These are phyloP conservation scores for Periconia digitata DNA, from an alignment of 2,329 filamentous ascomycete species.

Conservation along the genomic window DNA sequence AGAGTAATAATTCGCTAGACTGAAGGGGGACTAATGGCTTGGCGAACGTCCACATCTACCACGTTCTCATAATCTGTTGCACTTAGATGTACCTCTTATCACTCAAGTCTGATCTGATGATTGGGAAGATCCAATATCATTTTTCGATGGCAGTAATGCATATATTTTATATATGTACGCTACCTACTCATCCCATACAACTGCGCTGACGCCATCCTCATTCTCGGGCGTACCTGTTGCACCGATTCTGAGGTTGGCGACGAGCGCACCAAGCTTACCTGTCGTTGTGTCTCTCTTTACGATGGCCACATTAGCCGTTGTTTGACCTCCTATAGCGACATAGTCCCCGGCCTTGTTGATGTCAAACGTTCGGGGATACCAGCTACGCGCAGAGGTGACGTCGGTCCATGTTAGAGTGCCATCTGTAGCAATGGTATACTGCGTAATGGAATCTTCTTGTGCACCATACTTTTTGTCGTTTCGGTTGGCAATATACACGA, in stretches of 20 bases:
- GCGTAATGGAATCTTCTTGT: constrained; percentile 37
- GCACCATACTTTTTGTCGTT: constrained; percentile 40
- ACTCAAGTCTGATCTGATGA: too few species aligned
- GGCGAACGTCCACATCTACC: too few species aligned
- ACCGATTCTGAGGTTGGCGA: constrained; percentile 30
- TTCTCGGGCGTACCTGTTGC: constrained; percentile 27
- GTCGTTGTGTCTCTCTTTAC: constrained; percentile 29
- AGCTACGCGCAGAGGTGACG: constrained; percentile 31
- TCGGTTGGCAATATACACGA: constrained; percentile 38
- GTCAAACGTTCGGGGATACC: constrained; percentile 39
- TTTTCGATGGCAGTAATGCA: too few species aligned
- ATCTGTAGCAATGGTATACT: constrained; percentile 32
- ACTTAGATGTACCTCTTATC: too few species aligned
- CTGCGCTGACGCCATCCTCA: constrained; percentile 37
- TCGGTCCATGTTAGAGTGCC: constrained; percentile 33
- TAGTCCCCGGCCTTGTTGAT: constrained; percentile 37
- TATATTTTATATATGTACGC: neutral
- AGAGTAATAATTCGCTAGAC: too few species aligned
- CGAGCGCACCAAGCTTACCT: constrained; percentile 26
- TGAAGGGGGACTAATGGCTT: too few species aligned
- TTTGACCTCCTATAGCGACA: constrained; percentile 36
- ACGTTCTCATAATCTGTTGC: too few species aligned
- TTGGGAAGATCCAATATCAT: too few species aligned
- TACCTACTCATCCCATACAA: constrained; percentile 37
- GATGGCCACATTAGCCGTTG: constrained; percentile 35